These are phyloP conservation scores for Phytopythium montanum DNA, from an alignment of 352 stramenopile genomes.

Conservation along the genomic window DNA sequence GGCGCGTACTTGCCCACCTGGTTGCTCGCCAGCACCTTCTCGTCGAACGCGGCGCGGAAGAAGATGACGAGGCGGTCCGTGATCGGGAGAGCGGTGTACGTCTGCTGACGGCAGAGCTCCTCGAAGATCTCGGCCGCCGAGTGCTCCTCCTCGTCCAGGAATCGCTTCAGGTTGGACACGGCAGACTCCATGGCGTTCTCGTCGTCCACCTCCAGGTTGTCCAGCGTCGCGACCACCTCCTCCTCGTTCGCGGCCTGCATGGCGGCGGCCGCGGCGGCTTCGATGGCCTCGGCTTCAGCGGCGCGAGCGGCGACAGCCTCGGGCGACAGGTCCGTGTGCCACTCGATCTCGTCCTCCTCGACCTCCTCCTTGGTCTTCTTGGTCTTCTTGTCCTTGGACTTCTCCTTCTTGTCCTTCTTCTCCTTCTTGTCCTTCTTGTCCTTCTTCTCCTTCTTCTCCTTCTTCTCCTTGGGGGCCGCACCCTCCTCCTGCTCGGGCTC, in stretches of 20 bases:
- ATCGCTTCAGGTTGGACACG: slow-evolving; percentile 62
- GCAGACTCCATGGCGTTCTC: slow-evolving; percentile 80
- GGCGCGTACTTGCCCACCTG: slow-evolving; percentile 85
- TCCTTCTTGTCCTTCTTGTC: slow-evolving; percentile 81
- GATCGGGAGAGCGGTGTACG: slow-evolving; percentile 85
- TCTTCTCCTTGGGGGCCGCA: slow-evolving; percentile 50
- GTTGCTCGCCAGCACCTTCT: slow-evolving; percentile 91
- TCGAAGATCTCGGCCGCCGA: slow-evolving; percentile 76
- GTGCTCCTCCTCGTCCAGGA: slow-evolving; percentile 37
- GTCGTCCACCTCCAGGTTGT: slow-evolving; percentile 82
- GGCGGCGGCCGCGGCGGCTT: slow-evolving; percentile 66
- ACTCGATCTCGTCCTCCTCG: slow-evolving; percentile 74
- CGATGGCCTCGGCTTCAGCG: slow-evolving; percentile 77
- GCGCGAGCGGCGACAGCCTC: slow-evolving; percentile 80
- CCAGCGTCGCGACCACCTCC: slow-evolving; percentile 63
- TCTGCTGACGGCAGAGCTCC: slow-evolving; percentile 93
- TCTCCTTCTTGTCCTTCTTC: slow-evolving; percentile 51
- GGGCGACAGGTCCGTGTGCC: slow-evolving; percentile 83
- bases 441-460: slow-evolving; percentile 62
- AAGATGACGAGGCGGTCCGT: slow-evolving; percentile 95
- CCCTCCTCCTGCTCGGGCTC: slow-evolving; percentile 66
- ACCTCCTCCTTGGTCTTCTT: slow-evolving; percentile 76
- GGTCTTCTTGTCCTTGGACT: slow-evolving; percentile 80
- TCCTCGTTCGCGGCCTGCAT: slow-evolving; percentile 58
- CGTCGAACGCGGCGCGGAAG: slow-evolving; percentile 85